A percentile compares a stretch with the other conserved stretches of the same genome.
phyloP scores from a whole-genome alignment of 441 rosid species.

The Adansonia gregorii region DNA sequence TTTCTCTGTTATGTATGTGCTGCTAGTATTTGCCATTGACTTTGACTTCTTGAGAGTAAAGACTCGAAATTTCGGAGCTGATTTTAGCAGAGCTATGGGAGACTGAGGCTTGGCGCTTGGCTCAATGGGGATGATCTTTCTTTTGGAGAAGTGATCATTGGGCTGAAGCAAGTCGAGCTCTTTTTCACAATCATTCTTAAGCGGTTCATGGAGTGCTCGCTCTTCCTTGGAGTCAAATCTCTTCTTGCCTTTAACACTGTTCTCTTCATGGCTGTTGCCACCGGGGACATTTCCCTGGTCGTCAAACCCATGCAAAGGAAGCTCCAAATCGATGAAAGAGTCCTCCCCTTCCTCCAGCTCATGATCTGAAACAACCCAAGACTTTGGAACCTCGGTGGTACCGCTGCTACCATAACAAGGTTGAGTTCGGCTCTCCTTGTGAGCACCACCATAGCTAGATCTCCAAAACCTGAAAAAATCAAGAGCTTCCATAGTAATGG shows the following conservation, averaged over 20 bases:
- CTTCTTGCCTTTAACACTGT: constrained; percentile 26
- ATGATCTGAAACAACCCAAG: constrained; percentile 29
- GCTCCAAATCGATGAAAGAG: constrained; percentile 86
- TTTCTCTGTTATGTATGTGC: constrained; percentile 34
- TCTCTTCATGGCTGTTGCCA: constrained; percentile 13
- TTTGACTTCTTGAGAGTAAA: constrained; percentile 50
- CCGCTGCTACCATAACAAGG: constrained; percentile 34
- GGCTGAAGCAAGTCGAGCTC: constrained; percentile 23
- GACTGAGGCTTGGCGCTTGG: constrained; percentile 47
- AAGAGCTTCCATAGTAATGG: constrained; percentile 61
- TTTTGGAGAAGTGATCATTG: constrained; percentile 46
- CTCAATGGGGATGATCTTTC: constrained; percentile 72
- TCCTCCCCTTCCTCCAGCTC: constrained; percentile 73
- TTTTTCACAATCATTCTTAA: constrained; percentile 23
- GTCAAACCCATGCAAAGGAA: constrained; percentile 52
- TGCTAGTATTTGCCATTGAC: constrained; percentile 27
- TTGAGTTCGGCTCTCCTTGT: constrained; percentile 24
- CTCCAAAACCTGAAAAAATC: constrained; percentile 63
- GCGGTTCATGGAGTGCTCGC: constrained; percentile 13
- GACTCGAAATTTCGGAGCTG: constrained; percentile 48
- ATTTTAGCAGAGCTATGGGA: constrained; percentile 46
- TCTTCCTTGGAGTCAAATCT: constrained; percentile 30
- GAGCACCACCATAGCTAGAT: constrained; percentile 27
- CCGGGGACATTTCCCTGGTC: constrained; percentile 24
- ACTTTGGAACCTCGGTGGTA: constrained; percentile 37